Evolutionary conservation across 192 early-diverging fungal genomes (phyloP).

Genomic region (Entrophospora sp.): DNA sequence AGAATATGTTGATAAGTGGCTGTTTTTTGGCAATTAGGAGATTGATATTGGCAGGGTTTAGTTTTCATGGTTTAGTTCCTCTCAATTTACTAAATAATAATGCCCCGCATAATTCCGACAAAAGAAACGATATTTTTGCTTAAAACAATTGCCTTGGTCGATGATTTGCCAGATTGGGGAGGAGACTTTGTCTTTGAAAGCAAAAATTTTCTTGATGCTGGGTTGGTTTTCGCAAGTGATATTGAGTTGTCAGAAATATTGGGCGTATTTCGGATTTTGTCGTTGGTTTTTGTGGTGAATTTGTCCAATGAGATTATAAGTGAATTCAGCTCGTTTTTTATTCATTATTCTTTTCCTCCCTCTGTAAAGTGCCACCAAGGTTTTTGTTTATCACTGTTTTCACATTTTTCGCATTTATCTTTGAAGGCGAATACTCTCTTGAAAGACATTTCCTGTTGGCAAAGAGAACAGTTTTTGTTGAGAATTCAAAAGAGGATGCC

Average conservation of each 20-base stretch:
- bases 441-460: not conserved
- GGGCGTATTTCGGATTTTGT: not conserved
- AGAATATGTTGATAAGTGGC: not conserved
- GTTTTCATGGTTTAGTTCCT: not conserved
- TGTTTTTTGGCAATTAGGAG: not conserved
- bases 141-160: not conserved
- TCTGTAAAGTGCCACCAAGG: not conserved
- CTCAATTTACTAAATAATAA: not conserved
- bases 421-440: too few species aligned
- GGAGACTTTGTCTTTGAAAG: not conserved
- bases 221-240: not conserved
- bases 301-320: too few species aligned
- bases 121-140: not conserved
- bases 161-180: not conserved
- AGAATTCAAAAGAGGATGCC: too few species aligned
- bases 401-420: not conserved
- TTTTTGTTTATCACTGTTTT: not conserved
- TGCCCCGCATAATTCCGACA: not conserved
- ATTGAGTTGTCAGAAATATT: not conserved
- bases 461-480: too few species aligned
- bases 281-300: too few species aligned
- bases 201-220: not conserved
- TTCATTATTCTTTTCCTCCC: not conserved
- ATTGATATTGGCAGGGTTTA: not conserved
- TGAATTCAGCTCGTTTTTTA: too few species aligned